These are phyloP conservation scores for Puccinia triticina DNA, from an alignment of 1,284 basidiomycete species.

Conservation along the genomic window DNA sequence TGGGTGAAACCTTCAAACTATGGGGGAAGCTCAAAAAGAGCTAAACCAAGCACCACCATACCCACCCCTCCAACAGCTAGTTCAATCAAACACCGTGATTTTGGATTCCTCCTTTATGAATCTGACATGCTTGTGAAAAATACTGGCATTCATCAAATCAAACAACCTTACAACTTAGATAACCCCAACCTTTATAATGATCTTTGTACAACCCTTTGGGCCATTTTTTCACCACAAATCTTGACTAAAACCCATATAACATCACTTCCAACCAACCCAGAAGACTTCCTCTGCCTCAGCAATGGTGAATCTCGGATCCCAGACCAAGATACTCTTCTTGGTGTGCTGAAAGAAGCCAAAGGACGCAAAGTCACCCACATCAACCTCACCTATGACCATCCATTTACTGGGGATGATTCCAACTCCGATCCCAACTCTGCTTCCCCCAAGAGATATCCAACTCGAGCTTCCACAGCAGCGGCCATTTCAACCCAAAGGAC, in stretches of 20 bases:
- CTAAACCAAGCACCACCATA: neutral
- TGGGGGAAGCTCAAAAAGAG: neutral
- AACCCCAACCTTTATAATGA: slow-evolving; percentile 4
- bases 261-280: neutral
- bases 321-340: slow-evolving; percentile 1
- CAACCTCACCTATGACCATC: neutral
- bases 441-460: neutral
- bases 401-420: neutral
- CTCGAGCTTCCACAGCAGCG: neutral
- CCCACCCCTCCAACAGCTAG: neutral
- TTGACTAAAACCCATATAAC: neutral
- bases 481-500: no score
- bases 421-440: neutral
- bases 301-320: neutral
- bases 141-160: neutral
- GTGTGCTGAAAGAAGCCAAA: neutral
- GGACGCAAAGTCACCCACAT: neutral
- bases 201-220: neutral
- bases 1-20: neutral
- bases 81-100: neutral
- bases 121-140: neutral
- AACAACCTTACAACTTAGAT: neutral
- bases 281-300: neutral
- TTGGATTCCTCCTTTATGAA: slow-evolving; percentile 1
- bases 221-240: neutral